These are phyloP conservation scores for Pythium biforme DNA, from an alignment of 352 stramenopile species.

Conservation along the genomic window DNA sequence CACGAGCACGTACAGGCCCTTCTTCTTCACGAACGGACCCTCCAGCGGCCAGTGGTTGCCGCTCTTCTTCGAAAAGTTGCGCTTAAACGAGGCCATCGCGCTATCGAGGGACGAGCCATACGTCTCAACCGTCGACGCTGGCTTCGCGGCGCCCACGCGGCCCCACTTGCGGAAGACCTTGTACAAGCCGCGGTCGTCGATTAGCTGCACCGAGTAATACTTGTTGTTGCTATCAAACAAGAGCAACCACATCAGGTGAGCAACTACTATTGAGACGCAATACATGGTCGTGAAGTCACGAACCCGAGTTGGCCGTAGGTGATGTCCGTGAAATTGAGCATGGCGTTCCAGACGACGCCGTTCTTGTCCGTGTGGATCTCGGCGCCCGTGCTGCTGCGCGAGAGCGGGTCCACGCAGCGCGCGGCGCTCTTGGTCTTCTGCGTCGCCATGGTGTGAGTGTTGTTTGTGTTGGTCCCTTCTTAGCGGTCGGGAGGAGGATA, in stretches of 20 bases:
- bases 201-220: conserved; percentile 72
- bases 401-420: conserved; percentile 17
- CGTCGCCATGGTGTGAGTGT: not conserved
- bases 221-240: conserved; percentile 59
- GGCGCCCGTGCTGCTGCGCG: conserved; percentile 9
- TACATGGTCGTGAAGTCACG: not conserved
- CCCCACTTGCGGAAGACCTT: conserved; percentile 72
- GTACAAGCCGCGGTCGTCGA: conserved; percentile 40
- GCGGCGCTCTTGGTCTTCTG: conserved; percentile 19
- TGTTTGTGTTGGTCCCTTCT: not conserved
- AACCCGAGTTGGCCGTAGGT: conserved; percentile 50
- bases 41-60: conserved; percentile 62
- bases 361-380: conserved; percentile 32
- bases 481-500: not conserved
- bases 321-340: conserved; percentile 67
- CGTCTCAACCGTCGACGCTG: conserved; percentile 13
- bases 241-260: not conserved
- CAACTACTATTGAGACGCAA: not conserved
- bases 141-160: conserved; percentile 56
- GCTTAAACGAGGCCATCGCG: conserved; percentile 45
- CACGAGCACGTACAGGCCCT: conserved; percentile 72
- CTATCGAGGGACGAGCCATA: conserved; percentile 38
- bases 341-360: conserved; percentile 57
- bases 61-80: conserved; percentile 62
- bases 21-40: conserved; percentile 37